Evolutionary conservation across 169 alveolate genomes (phyloP).

Genomic region (Eimeria maxima): DNA sequence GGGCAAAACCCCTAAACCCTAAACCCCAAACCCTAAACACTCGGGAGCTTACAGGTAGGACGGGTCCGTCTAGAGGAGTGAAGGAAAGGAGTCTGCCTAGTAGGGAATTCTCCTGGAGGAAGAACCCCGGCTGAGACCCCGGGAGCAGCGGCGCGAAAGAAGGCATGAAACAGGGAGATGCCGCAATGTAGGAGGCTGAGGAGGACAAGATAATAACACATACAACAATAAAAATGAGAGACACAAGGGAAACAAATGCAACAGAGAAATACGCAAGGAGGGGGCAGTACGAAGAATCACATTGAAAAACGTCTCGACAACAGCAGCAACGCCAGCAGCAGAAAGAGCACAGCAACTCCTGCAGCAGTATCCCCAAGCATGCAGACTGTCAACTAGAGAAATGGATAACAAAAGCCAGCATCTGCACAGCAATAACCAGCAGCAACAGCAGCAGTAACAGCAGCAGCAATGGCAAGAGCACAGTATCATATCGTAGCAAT

Average conservation of each 20-base stretch:
- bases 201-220: not conserved
- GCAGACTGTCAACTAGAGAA: no score
- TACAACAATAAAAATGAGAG: not conserved
- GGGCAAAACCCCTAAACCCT: not conserved
- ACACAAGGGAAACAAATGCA: no score
- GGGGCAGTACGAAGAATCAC: no score
- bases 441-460: not conserved
- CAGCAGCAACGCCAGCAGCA: no score
- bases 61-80: conserved; percentile 78
- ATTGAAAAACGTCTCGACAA: no score
- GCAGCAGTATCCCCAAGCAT: conserved; percentile 14
- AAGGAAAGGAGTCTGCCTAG: conserved; percentile 87
- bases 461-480: not conserved
- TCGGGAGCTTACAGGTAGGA: not conserved
- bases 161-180: conserved; percentile 8
- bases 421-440: no score
- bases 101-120: conserved; percentile 82
- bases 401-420: no score
- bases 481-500: no score
- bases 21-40: conserved; percentile 19
- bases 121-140: conserved; percentile 82
- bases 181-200: conserved; percentile 42
- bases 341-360: not conserved
- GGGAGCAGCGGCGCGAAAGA: conserved; percentile 55
- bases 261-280: no score